Percentiles rank a stretch among this genome's conserved stretches.
Conservation (phyloP, 1,139 yeast species). For the Nakaseomyces nivariensis region DNA sequence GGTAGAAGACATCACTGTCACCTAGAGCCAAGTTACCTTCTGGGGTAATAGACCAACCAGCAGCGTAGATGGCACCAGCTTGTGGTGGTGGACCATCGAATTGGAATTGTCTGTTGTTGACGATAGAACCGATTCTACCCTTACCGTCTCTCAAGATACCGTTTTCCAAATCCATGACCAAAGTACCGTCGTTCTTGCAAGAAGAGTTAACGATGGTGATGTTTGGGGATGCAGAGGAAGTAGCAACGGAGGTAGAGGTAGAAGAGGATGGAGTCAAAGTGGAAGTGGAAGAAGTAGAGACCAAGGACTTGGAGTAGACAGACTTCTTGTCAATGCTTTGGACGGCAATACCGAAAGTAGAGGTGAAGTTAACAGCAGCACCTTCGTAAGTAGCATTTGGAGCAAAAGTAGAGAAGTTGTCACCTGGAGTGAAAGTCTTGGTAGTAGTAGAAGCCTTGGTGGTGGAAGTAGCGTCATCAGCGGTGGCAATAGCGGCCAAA, state of each 20-base stretch:
- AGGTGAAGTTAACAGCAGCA: conserved; percentile 37
- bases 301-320: conserved; percentile 38
- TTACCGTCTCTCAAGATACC: conserved; percentile 50
- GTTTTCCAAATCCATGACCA: conserved; percentile 45
- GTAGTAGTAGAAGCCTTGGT: conserved; percentile 10
- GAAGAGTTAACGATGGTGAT: conserved; percentile 31
- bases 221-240: conserved; percentile 11
- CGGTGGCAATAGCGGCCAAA: conserved; percentile 1
- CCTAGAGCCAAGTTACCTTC: conserved; percentile 69
- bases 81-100: conserved; percentile 89
- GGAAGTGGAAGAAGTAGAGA: conserved; percentile 21
- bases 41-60: conserved; percentile 64
- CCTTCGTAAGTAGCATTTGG: conserved; percentile 49
- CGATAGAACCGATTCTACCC: conserved; percentile 76
- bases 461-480: conserved; percentile 7
- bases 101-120: conserved; percentile 82
- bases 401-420: conserved; percentile 65
- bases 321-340: conserved; percentile 16
- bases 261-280: conserved; percentile 24
- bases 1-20: conserved; percentile 55
- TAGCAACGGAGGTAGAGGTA: conserved; percentile 30
- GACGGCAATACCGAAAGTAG: conserved; percentile 14
- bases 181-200: conserved; percentile 44
- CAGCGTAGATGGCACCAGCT: conserved; percentile 81
- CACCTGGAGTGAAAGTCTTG: conserved; percentile 50